Conservation (phyloP, 306 rosid genomes). For the Parietaria judaica region DNA sequence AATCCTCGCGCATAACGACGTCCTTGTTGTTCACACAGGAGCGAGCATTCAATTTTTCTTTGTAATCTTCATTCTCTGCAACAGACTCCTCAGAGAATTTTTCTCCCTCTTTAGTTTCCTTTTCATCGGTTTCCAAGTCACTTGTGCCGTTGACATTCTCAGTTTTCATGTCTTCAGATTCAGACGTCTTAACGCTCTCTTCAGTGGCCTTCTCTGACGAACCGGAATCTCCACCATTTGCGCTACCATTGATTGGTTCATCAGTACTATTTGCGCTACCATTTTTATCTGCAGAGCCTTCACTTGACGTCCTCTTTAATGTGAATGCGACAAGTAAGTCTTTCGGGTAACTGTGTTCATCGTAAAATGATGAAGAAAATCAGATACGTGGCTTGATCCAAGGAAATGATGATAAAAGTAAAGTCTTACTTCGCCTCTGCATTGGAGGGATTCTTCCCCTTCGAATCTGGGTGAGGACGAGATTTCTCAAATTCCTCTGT, state of each 20-base stretch:
- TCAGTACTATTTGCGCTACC: conserved; percentile 11
- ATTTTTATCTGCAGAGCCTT: conserved; percentile 29
- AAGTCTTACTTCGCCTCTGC: conserved; percentile 42
- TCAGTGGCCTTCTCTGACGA: conserved; percentile 20
- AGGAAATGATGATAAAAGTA: conserved; percentile 1
- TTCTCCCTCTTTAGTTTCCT: conserved; percentile 35
- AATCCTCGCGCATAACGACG: conserved; percentile 81
- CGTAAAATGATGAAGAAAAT: conserved; percentile 11
- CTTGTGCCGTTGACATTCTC: conserved; percentile 26
- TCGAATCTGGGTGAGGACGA: conserved; percentile 25
- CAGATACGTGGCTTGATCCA: conserved; percentile 1
- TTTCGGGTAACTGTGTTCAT: conserved; percentile 66
- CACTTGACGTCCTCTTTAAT: conserved; percentile 38
- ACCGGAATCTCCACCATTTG: conserved; percentile 21
- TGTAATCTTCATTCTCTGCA: conserved; percentile 26
- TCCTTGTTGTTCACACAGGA: conserved; percentile 55
- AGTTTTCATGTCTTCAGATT: conserved; percentile 11
- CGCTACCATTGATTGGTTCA: conserved; percentile 23
- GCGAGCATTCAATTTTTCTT: conserved; percentile 32
- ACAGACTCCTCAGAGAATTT: conserved; percentile 20
- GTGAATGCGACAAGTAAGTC: conserved; percentile 76
- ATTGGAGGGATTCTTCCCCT: conserved; percentile 31
- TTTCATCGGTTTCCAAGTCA: conserved; percentile 27
- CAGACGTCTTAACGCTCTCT: conserved; percentile 21
- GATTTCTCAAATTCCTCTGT: conserved; percentile 40